Conservation (phyloP, 108 stramenopile species). For the Pseudonitzschia multiseries region DNA sequence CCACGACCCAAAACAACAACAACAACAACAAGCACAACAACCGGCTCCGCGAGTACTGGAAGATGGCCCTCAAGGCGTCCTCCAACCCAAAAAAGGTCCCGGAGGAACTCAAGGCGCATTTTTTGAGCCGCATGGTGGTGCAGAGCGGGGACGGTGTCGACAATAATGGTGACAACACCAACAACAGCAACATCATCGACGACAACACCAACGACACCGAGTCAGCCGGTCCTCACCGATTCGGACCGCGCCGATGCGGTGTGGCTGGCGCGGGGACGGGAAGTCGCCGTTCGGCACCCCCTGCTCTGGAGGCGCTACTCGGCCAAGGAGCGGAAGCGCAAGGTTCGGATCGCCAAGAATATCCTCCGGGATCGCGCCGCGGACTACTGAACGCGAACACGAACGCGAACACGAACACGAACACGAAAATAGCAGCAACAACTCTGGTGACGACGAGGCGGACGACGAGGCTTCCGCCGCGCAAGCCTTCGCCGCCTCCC, state of each 20-base stretch:
- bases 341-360: not conserved
- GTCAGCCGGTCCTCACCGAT: not conserved
- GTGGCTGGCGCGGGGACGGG: not conserved
- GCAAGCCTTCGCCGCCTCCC: not conserved
- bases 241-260: not conserved
- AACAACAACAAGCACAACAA: not conserved
- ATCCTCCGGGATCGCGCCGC: not conserved
- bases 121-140: not conserved
- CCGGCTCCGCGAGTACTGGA: slow-evolving; percentile 11
- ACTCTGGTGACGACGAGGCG: not conserved
- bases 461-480: too few species aligned
- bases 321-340: not conserved
- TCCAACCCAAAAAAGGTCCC: not conserved
- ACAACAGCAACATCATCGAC: not conserved
- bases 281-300: not conserved
- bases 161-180: too few species aligned
- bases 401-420: too few species aligned
- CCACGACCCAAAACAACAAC: too few species aligned
- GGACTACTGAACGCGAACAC: too few species aligned
- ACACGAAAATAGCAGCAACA: too few species aligned
- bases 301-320: slow-evolving; percentile 16
- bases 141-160: not conserved
- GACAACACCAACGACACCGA: not conserved
- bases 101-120: not conserved
- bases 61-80: not conserved